Evolutionary conservation across 2,329 filamentous ascomycete species (phyloP), one percentile per base, ranked within the genome.

Genomic region (Colletotrichum sp.): DNA sequence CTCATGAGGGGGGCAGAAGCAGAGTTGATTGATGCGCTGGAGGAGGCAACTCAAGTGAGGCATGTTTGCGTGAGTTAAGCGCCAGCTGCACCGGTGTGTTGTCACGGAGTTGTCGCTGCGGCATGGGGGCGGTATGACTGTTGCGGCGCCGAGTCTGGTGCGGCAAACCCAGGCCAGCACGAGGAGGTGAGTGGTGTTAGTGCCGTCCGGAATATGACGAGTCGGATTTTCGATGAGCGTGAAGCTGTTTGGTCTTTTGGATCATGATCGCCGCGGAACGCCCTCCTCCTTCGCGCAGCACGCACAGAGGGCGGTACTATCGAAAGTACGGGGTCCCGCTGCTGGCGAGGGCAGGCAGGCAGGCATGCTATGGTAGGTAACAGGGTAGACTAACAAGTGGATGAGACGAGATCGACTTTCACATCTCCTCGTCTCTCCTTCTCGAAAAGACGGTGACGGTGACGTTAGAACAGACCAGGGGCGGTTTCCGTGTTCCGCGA

Each of bases 401-500:
- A 72, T 60, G 55, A 68, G 73, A 68, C 63, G 73, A 64, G 73
- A 69, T 72, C 63, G 57, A 49, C 69, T 72, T 65, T 66, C 62
- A 57, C 26, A 39, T 44, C 24, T 62, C 57, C 63, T 72, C 16
- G 73, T 68, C 39, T 68, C 55, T 34, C 55, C 26, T 75, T 68
- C 69, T 76, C 73, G 69, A 76, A 76, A 76, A 76, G 73, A 76
- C 73, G 73, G 73, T 76, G 74, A 76, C 74, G 74, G 74, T 75
- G 74, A 76, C 74, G 74, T 75, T 76, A 39, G 65, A 70, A 62
- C 32, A 30, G 44, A 21, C 73, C 69, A 72, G 73, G 69, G 74
- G 32, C 7, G 59, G 69, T 34, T 76, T 65, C 74, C 74, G 74
- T 49, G 64, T 76, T 76, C 74, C 74, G 71, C 71, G 74, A 75